Conservation (phyloP, 83 land plant species). For the Diphasiastrum complanatum region DNA sequence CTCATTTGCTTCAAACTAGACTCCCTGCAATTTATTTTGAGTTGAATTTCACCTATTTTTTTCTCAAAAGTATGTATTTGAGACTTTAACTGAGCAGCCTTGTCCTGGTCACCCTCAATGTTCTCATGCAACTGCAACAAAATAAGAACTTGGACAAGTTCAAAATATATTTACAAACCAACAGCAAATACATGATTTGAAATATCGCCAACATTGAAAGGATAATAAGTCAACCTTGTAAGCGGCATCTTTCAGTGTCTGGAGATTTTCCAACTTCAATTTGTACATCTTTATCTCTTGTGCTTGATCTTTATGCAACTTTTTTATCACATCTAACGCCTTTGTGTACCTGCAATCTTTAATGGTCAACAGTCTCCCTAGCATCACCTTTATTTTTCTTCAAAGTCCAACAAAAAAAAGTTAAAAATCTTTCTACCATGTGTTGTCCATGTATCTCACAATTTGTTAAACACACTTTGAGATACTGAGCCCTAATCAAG, state of each 20-base stretch:
- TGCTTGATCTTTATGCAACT: constrained; percentile 93
- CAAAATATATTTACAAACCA: neutral
- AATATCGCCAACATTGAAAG: constrained; percentile 4
- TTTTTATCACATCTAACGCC: constrained; percentile 92
- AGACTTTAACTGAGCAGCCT: constrained; percentile 39
- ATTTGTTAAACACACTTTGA: too few relatives aligned
- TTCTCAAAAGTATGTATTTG: constrained; percentile 66
- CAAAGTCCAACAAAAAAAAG: too few relatives aligned
- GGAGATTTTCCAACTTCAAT: constrained; percentile 84
- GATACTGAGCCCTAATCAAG: too few relatives aligned
- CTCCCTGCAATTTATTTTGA: constrained; percentile 50
- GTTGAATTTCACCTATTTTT: constrained; percentile 47
- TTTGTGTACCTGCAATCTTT: constrained; percentile 81
- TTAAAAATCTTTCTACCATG: too few relatives aligned
- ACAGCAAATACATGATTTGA: neutral
- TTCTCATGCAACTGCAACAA: constrained; percentile 72
- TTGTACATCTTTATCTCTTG: constrained; percentile 89
- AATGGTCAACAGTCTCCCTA: too few relatives aligned
- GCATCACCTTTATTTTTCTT: too few relatives aligned
- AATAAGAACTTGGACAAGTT: constrained; percentile 3
- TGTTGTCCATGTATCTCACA: too few relatives aligned
- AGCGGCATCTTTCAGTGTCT: constrained; percentile 90
- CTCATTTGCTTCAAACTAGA: constrained; percentile 47
- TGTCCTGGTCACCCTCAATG: constrained; percentile 76
- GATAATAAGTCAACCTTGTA: constrained; percentile 51